Evolutionary conservation across 495 filamentous ascomycete genomes (phyloP).

Genomic region (Aeminium ludgeri): DNA sequence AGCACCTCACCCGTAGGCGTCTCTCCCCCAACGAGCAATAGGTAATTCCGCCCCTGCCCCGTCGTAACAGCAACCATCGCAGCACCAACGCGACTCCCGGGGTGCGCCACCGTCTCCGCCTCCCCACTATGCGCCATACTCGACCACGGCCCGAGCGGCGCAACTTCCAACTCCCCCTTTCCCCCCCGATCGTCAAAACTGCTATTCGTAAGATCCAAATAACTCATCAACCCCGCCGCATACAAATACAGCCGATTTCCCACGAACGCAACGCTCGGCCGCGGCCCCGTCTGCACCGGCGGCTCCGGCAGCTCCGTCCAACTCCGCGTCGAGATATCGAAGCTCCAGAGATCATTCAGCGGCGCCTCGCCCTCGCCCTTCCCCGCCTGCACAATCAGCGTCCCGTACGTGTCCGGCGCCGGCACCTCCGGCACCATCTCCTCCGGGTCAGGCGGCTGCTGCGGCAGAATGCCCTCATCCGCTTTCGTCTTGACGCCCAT

Average conservation of each 20-base stretch:
- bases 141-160: constrained; percentile 7
- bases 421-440: constrained; percentile 21
- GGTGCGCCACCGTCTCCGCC: constrained; percentile 2
- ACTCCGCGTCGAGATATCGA: constrained; percentile 19
- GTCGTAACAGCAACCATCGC: constrained; percentile 18
- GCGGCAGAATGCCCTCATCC: constrained; percentile 13
- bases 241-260: constrained; percentile 9
- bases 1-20: constrained; percentile 25
- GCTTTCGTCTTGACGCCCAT: not conserved
- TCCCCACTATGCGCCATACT: constrained; percentile 1
- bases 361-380: constrained; percentile 1
- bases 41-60: constrained; percentile 23
- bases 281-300: constrained; percentile 7
- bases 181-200: not conserved
- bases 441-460: constrained; percentile 19
- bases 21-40: constrained; percentile 19
- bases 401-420: constrained; percentile 19
- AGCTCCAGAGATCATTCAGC: constrained; percentile 19
- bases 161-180: not conserved
- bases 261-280: constrained; percentile 15
- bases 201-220: constrained; percentile 5
- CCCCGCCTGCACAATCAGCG: constrained; percentile 22
- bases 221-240: constrained; percentile 6
- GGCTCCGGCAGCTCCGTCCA: constrained; percentile 20
- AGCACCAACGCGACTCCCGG: constrained; percentile 11